These are phyloP conservation scores for Cucurbita argyrosperma DNA, from an alignment of 306 rosid genomes.

Conservation along the genomic window DNA sequence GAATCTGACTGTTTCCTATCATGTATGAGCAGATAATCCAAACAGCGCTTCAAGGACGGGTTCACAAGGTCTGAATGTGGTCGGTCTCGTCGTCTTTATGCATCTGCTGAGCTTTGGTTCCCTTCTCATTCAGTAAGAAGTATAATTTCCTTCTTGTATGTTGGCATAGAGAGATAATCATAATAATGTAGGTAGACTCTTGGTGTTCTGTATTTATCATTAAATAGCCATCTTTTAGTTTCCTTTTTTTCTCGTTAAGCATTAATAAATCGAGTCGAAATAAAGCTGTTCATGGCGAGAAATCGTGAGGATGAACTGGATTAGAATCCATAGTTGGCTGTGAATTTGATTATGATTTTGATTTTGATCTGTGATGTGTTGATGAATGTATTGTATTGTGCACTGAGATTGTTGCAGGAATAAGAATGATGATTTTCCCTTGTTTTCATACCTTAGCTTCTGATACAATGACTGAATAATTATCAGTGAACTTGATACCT, in stretches of 20 bases:
- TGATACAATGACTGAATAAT: too few relatives aligned
- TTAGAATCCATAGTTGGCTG: neutral
- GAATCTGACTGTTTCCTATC: neutral
- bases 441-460: neutral
- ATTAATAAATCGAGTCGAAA: neutral
- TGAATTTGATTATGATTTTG: neutral
- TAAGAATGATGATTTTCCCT: neutral
- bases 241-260: neutral
- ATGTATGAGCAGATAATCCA: conserved; percentile 15
- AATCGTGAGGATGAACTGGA: neutral
- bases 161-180: neutral
- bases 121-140: neutral
- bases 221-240: neutral
- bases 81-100: conserved; percentile 20
- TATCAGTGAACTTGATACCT: too few relatives aligned
- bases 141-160: neutral
- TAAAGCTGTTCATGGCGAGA: neutral
- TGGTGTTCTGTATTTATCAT: neutral
- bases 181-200: neutral
- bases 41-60: conserved; percentile 16
- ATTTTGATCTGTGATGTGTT: neutral
- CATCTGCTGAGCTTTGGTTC: conserved; percentile 6
- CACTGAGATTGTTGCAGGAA: neutral
- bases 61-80: conserved; percentile 27
- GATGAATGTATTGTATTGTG: neutral